A percentile compares a stretch with the other conserved stretches of the same genome.
Conservation (phyloP, 2,329 filamentous ascomycete genomes). For the Botrytis fragariae region DNA sequence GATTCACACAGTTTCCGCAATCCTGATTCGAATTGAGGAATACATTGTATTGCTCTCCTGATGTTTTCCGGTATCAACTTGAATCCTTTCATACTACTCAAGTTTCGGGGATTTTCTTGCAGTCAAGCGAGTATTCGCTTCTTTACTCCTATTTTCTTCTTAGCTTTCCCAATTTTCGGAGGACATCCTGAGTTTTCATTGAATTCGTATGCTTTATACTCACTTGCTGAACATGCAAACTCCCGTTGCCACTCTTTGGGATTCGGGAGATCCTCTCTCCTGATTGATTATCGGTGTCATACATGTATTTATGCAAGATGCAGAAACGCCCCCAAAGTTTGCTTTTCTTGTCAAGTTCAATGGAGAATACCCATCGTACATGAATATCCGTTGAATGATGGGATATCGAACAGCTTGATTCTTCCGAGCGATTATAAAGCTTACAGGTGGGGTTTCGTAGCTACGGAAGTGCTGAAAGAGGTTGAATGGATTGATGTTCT, state of each 20-base stretch:
- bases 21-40: rapidly evolving
- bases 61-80: not conserved
- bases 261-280: rapidly evolving
- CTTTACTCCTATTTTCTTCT: too few species aligned
- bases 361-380: too few species aligned
- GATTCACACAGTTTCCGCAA: not conserved
- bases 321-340: not conserved
- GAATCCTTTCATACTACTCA: not conserved
- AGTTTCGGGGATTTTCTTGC: not conserved
- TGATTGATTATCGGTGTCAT: not conserved
- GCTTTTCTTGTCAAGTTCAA: not conserved
- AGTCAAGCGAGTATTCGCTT: not conserved
- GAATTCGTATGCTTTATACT: not conserved
- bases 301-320: not conserved
- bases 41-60: not conserved
- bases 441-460: rapidly evolving
- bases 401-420: too few species aligned
- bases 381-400: too few species aligned
- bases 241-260: not conserved
- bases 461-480: too few species aligned
- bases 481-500: rapidly evolving
- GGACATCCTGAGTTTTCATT: too few species aligned
- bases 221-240: not conserved
- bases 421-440: too few species aligned
- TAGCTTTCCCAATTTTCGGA: too few species aligned